Evolutionary conservation across 1,284 basidiomycete genomes (phyloP).

Genomic region (Pseudozyma flocculosa): DNA sequence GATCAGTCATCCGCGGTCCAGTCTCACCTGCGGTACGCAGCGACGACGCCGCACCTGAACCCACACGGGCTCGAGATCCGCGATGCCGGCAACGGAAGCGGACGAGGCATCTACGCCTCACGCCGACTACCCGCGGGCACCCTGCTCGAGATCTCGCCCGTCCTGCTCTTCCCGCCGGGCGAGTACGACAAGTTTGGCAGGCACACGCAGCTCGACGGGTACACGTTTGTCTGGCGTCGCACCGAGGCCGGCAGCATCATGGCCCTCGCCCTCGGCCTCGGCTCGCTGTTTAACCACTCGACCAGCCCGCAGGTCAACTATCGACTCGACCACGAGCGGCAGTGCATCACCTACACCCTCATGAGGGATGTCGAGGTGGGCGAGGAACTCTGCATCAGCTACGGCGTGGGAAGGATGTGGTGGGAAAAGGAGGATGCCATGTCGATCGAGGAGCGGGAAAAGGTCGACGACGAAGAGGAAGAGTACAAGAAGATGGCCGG

Average conservation of each 20-base stretch:
- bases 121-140: conserved; percentile 62
- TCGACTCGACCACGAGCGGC: conserved; percentile 61
- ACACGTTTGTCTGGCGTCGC: conserved; percentile 75
- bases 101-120: conserved; percentile 44
- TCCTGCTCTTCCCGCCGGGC: conserved; percentile 72
- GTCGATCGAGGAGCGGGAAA: conserved; percentile 2
- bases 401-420: conserved; percentile 62
- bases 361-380: conserved; percentile 63
- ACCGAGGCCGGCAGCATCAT: conserved; percentile 61
- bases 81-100: conserved; percentile 8
- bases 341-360: conserved; percentile 71
- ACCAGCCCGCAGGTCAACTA: conserved; percentile 71
- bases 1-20: conserved; percentile 14
- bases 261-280: conserved; percentile 83
- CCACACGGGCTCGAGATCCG: conserved; percentile 21
- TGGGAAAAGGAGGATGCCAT: conserved; percentile 35
- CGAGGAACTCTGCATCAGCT: conserved; percentile 79
- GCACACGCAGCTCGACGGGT: conserved; percentile 75
- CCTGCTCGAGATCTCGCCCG: conserved; percentile 78
- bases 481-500: conserved; percentile 3
- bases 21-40: conserved; percentile 12
- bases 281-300: conserved; percentile 79
- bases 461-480: conserved; percentile 2
- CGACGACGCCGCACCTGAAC: conserved; percentile 46
- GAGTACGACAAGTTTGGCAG: conserved; percentile 57